These are phyloP conservation scores for Fomitopsis pulvina DNA, from an alignment of 768 basidiomycete species.

Conservation along the genomic window DNA sequence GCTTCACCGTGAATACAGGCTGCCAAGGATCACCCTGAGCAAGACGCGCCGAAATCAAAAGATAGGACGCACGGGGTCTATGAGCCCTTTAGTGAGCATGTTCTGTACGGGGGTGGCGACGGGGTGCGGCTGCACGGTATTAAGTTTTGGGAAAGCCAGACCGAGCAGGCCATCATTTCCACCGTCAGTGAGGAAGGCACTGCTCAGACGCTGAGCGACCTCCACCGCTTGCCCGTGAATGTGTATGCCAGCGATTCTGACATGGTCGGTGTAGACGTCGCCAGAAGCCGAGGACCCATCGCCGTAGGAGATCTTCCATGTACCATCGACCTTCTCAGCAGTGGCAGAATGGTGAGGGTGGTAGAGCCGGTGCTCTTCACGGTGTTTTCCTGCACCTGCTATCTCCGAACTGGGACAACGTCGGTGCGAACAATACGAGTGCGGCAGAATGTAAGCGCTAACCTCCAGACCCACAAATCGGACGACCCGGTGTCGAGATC, in stretches of 20 bases:
- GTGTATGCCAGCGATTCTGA: conserved; percentile 28
- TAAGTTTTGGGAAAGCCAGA: conserved; percentile 31
- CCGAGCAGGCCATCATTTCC: conserved; percentile 33
- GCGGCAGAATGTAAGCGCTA: neutral
- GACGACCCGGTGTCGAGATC: conserved; percentile 29
- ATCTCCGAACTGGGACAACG: conserved; percentile 18
- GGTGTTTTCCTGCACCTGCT: conserved; percentile 16
- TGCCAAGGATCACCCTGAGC: neutral
- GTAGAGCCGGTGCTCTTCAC: conserved; percentile 21
- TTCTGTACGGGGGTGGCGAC: conserved; percentile 34
- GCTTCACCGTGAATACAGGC: conserved; percentile 31
- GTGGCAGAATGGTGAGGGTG: conserved; percentile 25
- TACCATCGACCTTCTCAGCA: conserved; percentile 19
- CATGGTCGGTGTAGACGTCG: conserved; percentile 31
- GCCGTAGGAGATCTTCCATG: conserved; percentile 33
- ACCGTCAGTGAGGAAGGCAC: conserved; percentile 26
- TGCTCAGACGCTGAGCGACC: conserved; percentile 28
- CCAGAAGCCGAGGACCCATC: conserved; percentile 34
- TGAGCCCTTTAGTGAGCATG: conserved; percentile 29
- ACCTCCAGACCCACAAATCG: conserved; percentile 27
- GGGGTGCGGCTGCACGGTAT: conserved; percentile 29
- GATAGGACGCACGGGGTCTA: conserved; percentile 13
- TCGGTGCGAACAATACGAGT: neutral
- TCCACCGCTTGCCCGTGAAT: conserved; percentile 32
- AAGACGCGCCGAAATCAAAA: neutral